Evolutionary conservation across 2,329 filamentous ascomycete species (phyloP).

Genomic region (Ophiosphaerella narmari): DNA sequence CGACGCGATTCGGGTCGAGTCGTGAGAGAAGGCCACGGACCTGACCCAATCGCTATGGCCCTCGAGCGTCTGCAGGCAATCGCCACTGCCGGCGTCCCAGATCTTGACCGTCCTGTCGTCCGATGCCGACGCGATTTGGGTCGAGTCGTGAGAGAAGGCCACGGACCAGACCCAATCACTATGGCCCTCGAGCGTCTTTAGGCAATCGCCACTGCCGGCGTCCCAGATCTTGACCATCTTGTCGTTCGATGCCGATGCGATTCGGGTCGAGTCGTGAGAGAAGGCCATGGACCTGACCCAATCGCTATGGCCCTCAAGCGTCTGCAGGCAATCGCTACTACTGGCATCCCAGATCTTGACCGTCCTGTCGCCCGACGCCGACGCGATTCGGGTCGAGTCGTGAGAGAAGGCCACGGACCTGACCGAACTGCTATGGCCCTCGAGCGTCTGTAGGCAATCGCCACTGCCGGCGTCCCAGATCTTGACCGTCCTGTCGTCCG

Average conservation of each 20-base stretch:
- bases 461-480: too few species aligned
- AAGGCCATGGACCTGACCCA: too few species aligned
- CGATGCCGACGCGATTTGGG: neutral
- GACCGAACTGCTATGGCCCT: conserved; percentile 22
- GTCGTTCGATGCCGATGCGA: too few species aligned
- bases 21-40: too few species aligned
- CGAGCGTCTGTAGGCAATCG: conserved; percentile 17
- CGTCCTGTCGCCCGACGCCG: neutral
- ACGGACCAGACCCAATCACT: conserved; percentile 13
- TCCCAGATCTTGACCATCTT: too few species aligned
- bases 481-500: too few species aligned
- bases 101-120: conserved; percentile 11
- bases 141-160: neutral
- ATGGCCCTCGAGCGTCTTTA: conserved; percentile 20
- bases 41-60: too few species aligned
- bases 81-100: conserved; percentile 3
- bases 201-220: neutral
- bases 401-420: neutral
- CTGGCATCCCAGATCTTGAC: conserved; percentile 13
- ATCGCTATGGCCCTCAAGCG: too few species aligned
- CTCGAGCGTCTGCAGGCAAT: too few species aligned
- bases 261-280: too few species aligned
- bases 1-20: too few species aligned
- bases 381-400: neutral
- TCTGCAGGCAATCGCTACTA: neutral